Base-by-base conservation (phyloP, 257 asterid species). In the Parsonsia alboflavescens region DNA sequence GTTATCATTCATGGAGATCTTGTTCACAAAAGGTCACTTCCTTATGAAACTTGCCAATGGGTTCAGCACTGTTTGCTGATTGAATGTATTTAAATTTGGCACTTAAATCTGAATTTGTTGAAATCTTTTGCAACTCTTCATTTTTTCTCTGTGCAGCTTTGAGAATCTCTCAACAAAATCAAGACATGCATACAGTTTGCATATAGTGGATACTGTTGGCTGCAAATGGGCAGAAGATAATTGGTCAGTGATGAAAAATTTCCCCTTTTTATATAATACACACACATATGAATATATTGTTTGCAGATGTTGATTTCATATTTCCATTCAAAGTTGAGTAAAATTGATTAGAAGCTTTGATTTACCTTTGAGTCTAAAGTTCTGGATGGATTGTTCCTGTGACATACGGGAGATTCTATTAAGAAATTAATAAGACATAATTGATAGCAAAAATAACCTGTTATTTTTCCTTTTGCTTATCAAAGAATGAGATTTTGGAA, bases 161-260 rank as follows among this genome's bases (percentile, higher is more conserved):
- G 98, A 93, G 90, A 93, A 93, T 85, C 85, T 79, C 78, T 93
- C 97, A 67, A 41, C 88, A 53, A 81, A 81, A 73, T 90, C 98
- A 77, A 83, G 97, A 78, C 96, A 91, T 76, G 97, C 96, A 19
- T 93, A 91, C 83, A 93, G 96, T 82, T 86, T 89, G 80, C 98
- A 93, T 39, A 91, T 87, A 81, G 94, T 91, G 16, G 98, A 93
- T 77, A 87, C 95, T 42, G 88, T 84, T 68, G 97, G 96, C 81
- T 92, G 97, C 84, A 90, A 80, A 87, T 91, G 97, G 98, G 87
- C 85, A 0, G 88, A 86, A 73, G 96, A 92, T 79, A 92, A 94
- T 75, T 94, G 98, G 97, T 91, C 70, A 85, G 97, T 80, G 63
- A 16, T 63, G 49, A 54, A 78, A 39, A 44, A 50, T 49, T 16